Evolutionary conservation across 2,329 filamentous ascomycete species (phyloP).

Genomic region (Daldinia sp.): DNA sequence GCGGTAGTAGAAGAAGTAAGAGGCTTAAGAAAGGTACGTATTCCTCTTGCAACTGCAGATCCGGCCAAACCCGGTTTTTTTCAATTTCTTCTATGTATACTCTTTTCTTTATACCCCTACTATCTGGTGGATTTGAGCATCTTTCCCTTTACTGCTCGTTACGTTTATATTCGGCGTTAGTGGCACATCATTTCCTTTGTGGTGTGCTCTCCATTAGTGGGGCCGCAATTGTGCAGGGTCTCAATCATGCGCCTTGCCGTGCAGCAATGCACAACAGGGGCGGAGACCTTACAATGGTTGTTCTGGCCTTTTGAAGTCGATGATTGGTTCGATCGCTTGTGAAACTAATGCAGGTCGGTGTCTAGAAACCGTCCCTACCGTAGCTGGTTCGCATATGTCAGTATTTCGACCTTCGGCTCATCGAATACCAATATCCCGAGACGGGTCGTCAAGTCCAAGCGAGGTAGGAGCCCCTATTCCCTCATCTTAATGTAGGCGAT

Average conservation of each 20-base stretch:
- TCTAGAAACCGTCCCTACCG: conserved; percentile 75
- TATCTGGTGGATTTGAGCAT: not conserved
- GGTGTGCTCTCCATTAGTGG: conserved; percentile 15
- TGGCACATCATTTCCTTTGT: conserved; percentile 1
- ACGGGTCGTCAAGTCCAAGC: conserved; percentile 56
- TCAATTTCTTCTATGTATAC: not conserved
- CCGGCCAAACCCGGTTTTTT: too few species aligned
- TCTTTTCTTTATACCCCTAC: not conserved
- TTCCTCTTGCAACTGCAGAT: too few species aligned
- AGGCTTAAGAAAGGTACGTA: conserved; percentile 83
- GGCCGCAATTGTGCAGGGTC: conserved; percentile 19
- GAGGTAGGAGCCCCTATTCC: conserved; percentile 49
- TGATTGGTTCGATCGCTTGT: conserved; percentile 40
- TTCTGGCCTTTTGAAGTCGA: conserved; percentile 3
- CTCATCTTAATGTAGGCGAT: not conserved
- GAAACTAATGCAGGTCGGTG: conserved; percentile 49
- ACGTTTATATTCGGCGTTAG: not conserved
- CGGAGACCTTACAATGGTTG: conserved; percentile 12
- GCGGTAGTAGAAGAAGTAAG: conserved; percentile 84
- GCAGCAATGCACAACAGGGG: conserved; percentile 22
- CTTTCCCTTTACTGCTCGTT: not conserved
- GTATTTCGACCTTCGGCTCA: conserved; percentile 85
- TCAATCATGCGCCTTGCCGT: conserved; percentile 35
- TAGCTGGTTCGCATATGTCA: conserved; percentile 97
- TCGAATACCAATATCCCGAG: conserved; percentile 66